Evolutionary conservation across 495 filamentous ascomycete genomes (phyloP).

Genomic region (Bathelium albidoporum): DNA sequence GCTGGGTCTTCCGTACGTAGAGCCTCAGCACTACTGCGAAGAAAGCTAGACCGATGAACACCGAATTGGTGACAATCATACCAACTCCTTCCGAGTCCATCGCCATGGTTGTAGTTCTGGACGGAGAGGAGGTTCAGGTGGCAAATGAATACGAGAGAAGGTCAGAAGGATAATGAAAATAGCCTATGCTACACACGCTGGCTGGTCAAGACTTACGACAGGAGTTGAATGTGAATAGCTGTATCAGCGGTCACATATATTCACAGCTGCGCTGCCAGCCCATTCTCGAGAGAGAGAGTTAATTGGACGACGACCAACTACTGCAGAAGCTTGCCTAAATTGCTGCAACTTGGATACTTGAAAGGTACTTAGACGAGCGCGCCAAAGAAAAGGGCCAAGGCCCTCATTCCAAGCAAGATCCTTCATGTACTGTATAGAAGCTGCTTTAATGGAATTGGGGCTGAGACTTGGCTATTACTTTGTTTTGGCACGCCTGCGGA

Average conservation of each 20-base stretch:
- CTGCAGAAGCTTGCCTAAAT: no score
- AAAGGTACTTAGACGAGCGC: no score
- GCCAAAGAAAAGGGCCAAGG: no score
- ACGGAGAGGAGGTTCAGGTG: not conserved
- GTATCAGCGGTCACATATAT: no score
- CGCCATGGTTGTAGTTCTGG: not conserved
- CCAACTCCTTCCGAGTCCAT: not conserved
- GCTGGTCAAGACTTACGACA: not conserved
- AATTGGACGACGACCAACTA: no score
- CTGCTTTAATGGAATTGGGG: not conserved
- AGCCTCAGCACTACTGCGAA: not conserved
- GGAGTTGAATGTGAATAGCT: not conserved
- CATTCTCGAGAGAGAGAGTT: no score
- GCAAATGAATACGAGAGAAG: not conserved
- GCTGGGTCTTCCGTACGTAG: not conserved
- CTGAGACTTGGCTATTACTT: not conserved
- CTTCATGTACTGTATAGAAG: not conserved
- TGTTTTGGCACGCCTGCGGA: not conserved
- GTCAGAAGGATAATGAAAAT: not conserved
- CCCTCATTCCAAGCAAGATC: not conserved
- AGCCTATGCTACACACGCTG: not conserved
- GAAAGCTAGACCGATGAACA: not conserved
- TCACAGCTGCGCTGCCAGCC: no score
- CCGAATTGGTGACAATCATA: not conserved
- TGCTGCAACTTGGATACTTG: not conserved